Base-by-base conservation (phyloP, 176 grass and related monocot species). In the Oryza rufipogon region DNA sequence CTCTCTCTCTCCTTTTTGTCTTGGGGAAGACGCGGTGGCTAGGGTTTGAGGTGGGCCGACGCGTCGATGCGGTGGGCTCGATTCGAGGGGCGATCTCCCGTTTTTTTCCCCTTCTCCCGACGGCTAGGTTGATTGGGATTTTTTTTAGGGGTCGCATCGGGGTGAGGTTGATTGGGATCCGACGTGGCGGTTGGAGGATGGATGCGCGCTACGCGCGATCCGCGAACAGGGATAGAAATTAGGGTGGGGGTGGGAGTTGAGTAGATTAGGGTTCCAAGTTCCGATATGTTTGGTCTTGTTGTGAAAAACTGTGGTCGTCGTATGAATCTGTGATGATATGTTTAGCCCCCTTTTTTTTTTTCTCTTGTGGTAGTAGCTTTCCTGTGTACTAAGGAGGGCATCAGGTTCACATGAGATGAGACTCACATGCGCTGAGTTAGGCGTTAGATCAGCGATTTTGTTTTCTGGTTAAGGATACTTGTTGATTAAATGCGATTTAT, bases 21-120 rank as follows among this genome's bases (percentile, higher is more conserved):
- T 7, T 20, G 15, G 16, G 52, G 52, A 16, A 2, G 48, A 1
- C 41, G 25, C 26, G 51, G 51, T 0, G 1, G 17, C 17, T 86
- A 82, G 74, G 79, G 79, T 75, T 83, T 7, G 36, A 1, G 58
- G 28, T 14, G 25, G 32, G 4, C 23, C 56, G 28, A 1, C 6
- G 63, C 4, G 1, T 58, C 41, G 65, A 34, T 30, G 61, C 11
- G 70, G 2, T n/a, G 66, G 66, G 17, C 2, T 39, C 47, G 32
- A 7, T 15, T 11, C 6, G 73, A 0, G 26, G 0, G 0, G 20
- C 1, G 0, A 12, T 6, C 52, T 6, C 52, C 5, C 16, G 0
- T 33, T 20, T 2, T 19, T 4, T 41, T 1, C 6, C 13, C 11
- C 7, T 14, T 12, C 33, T 0, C 28, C 28, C 12, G 2, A 25